These are phyloP conservation scores for Mucor plumbeus DNA, from an alignment of 371 early-diverging fungal genomes.

Conservation along the genomic window DNA sequence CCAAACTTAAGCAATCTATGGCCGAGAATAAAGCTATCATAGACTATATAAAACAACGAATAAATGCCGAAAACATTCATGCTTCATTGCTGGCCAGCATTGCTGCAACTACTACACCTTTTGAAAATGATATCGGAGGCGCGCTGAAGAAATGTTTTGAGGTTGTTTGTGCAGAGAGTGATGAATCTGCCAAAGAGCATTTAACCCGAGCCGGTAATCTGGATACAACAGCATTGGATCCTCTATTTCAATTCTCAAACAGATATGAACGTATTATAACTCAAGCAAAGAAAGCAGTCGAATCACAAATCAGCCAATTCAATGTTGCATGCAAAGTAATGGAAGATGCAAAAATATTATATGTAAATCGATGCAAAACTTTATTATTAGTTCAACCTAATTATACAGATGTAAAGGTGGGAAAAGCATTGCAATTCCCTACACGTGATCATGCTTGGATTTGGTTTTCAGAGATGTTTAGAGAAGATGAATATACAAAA, in stretches of 20 bases:
- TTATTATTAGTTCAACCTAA: slow-evolving; percentile 21
- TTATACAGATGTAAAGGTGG: slow-evolving; percentile 13
- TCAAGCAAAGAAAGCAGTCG: slow-evolving; percentile 57
- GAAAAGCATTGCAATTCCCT: slow-evolving; percentile 11
- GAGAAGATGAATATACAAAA: not conserved
- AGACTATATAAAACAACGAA: slow-evolving; percentile 66
- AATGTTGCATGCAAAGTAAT: slow-evolving; percentile 24
- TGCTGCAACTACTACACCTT: slow-evolving; percentile 43
- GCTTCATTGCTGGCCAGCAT: slow-evolving; percentile 44
- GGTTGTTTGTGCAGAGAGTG: slow-evolving; percentile 66
- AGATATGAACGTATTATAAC: slow-evolving; percentile 59
- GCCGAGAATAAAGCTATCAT: slow-evolving; percentile 71
- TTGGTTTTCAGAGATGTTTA: slow-evolving; percentile 10
- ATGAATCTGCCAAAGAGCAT: slow-evolving; percentile 62
- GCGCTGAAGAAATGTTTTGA: slow-evolving; percentile 73
- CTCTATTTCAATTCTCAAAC: slow-evolving; percentile 55
- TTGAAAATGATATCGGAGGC: slow-evolving; percentile 71
- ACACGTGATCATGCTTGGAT: slow-evolving; percentile 22
- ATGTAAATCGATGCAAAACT: slow-evolving; percentile 24
- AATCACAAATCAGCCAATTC: slow-evolving; percentile 49
- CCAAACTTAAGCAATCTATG: slow-evolving; percentile 67
- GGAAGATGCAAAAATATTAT: slow-evolving; percentile 19
- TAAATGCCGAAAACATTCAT: slow-evolving; percentile 65
- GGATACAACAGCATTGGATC: slow-evolving; percentile 63
- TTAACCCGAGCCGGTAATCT: slow-evolving; percentile 62